Evolutionary conservation across 495 filamentous ascomycete genomes (phyloP).

Genomic region (Podospora anserina): DNA sequence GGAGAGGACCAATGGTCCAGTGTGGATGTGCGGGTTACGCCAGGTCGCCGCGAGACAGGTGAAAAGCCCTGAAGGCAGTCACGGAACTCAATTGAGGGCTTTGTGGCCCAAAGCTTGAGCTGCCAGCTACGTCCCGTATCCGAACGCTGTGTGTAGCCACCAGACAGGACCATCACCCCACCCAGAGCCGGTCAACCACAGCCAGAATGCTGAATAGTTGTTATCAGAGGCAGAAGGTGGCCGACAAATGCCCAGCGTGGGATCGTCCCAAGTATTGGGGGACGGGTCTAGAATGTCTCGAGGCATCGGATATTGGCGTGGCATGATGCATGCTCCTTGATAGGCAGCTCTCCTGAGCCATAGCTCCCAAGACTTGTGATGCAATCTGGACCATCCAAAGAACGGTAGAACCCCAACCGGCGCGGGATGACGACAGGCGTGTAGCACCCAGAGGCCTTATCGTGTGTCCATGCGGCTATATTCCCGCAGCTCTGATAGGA

Average conservation of each 20-base stretch:
- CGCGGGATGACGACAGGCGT: conserved; percentile 40
- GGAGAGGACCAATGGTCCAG: neutral
- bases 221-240: neutral
- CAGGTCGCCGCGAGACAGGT: neutral
- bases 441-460: conserved; percentile 30
- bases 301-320: neutral
- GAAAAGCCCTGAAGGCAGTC: neutral
- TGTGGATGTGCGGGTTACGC: neutral
- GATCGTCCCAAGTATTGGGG: neutral
- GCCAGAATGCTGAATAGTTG: neutral
- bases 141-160: neutral
- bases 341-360: conserved; percentile 11
- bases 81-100: neutral
- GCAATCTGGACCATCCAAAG: conserved; percentile 31
- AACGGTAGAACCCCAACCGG: conserved; percentile 22
- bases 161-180: neutral
- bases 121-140: neutral
- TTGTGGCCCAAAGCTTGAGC: neutral
- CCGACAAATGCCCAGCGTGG: neutral
- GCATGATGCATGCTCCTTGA: conserved; percentile 9
- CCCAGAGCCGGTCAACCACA: neutral
- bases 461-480: conserved; percentile 29
- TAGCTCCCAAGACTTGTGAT: conserved; percentile 26
- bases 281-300: neutral
- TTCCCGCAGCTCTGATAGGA: conserved; percentile 24